A percentile compares a stretch with the other conserved stretches of the same genome.
These are phyloP conservation scores for Scheffersomyces titani DNA, from an alignment of 1,139 yeast genomes.

Conservation along the genomic window DNA sequence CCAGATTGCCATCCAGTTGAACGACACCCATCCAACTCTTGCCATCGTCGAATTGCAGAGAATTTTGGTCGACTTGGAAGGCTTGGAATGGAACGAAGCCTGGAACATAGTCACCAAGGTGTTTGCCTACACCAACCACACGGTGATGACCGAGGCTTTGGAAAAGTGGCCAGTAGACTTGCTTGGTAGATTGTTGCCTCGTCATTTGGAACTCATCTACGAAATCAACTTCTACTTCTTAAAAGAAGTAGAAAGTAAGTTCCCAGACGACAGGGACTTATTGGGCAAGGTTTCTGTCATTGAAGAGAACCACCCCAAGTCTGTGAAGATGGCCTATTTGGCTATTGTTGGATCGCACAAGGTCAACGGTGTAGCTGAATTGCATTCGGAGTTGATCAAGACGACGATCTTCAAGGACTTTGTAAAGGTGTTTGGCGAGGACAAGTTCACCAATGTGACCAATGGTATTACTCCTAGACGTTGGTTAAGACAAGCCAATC, in stretches of 20 bases:
- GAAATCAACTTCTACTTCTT: slow-evolving; percentile 82
- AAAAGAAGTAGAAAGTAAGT: slow-evolving; percentile 69
- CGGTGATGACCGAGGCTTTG: slow-evolving; percentile 91
- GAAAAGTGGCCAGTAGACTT: slow-evolving; percentile 94
- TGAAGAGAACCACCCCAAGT: slow-evolving; percentile 79
- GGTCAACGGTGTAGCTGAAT: slow-evolving; percentile 94
- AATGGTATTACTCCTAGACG: slow-evolving; percentile 97
- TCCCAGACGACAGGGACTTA: slow-evolving; percentile 69
- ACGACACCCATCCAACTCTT: slow-evolving; percentile 93
- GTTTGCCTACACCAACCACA: slow-evolving; percentile 92
- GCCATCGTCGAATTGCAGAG: slow-evolving; percentile 91
- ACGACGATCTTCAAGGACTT: slow-evolving; percentile 91
- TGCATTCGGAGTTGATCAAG: slow-evolving; percentile 87
- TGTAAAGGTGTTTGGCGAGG: slow-evolving; percentile 76
- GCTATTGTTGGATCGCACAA: slow-evolving; percentile 92
- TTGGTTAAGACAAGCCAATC: slow-evolving; percentile 95
- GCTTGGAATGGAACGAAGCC: slow-evolving; percentile 77
- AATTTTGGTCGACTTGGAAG: slow-evolving; percentile 80
- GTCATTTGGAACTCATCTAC: slow-evolving; percentile 89
- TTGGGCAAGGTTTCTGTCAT: slow-evolving; percentile 75
- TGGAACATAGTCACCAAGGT: slow-evolving; percentile 82
- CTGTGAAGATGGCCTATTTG: slow-evolving; percentile 88
- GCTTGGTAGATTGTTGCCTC: slow-evolving; percentile 76
- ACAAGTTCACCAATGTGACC: slow-evolving; percentile 88
- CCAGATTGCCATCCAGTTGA: slow-evolving; percentile 87